Base-by-base conservation (phyloP, 23 red algal genomes). In the Gracilaria vermiculophylla region DNA sequence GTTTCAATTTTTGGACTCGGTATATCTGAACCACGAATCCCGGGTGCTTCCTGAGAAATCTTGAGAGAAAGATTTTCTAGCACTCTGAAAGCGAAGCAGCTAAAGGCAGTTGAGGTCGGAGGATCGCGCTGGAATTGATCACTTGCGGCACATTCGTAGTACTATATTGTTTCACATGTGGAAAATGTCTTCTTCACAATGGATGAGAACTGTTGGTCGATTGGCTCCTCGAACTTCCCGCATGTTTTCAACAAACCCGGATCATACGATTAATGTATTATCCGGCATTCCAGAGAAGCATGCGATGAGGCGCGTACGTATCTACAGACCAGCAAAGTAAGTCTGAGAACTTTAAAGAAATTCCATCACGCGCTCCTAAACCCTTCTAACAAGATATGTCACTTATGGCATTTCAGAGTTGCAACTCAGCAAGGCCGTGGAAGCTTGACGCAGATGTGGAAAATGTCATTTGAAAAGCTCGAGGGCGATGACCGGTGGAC, bases 341-440 rank as follows among this genome's bases (percentile, higher is more conserved):
- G 87, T 73, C 24, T 31, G 36, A 24, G 0, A 0, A 36, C 34
- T 21, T n/a, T 39, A n/a, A 14, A 76, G 29, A 16, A 16, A 11
- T 34, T 29, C 7, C 21, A 0, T 76, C 23, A 1, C 12, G 2
- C 8, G 10, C 40, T 32, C 34, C 15, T 21, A 32, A n/a, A 3
- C 5, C 0, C 1, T 60, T 79, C 45, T 55, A 57, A 79, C 37
- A 21, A 25, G 29, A 6, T 78, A 21, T 24, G 43, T 28, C 2
- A 13, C 27, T 76, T 10, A 76, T 53, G 42, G 39, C 0, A 27
- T 31, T 32, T 20, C 24, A 95, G 93, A 60, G 85, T 93, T 29
- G 89, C 97, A 10, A 95, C 84, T 28, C 97, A 99, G 72, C 97
- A 99, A 81, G 97, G 97, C 10, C 73, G 92, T 25, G 94, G 94